Evolutionary conservation across 2,329 filamentous ascomycete species (phyloP), one percentile per base, ranked within the genome.

Genomic region (Hypoxylon sp.): DNA sequence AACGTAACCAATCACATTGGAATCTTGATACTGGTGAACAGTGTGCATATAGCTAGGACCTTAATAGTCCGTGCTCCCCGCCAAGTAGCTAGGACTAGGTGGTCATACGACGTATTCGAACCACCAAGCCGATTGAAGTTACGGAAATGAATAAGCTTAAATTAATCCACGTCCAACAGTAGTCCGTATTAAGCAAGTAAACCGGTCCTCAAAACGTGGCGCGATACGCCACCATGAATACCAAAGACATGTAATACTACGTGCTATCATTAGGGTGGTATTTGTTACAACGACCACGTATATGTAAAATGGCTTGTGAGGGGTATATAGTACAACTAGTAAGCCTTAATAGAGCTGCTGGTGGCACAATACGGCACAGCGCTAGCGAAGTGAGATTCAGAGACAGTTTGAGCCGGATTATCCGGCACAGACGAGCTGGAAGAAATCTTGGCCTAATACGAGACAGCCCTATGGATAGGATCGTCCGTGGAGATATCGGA

Each of bases 71-170:
- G 2, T 37, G 39, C 19, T 29, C 21, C 21, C 13, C 52, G 7
- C 24, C 19, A 15, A 1, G 6, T 42, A 42, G 21, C 19, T 54
- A 17, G 35, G 21, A 27, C 32, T 31, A 37, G 8, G 44, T 29
- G 29, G 31, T 35, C 21, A 10, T 59, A 27, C 11, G 15, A 46
- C 37, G 39, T 44, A 19, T 19, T 21, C 2, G 8, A 21, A 44
- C 6, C 15, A 48, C 24, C 15, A 39, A 47, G 27, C 6, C 0
- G 13, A 8, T 50, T 19, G 29, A 35, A 13, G 29, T 35, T 52
- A 35, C 29, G 11, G 32, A 52, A 13, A 19, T 6, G 5, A 52
- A 52, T 52, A 52, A 52, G 48, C 48, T 52, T 52, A 52, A 52
- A 52, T 31, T 35, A 27, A 21, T 24, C 13, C 17, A 17, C 7